These are phyloP conservation scores for Hortaea sp. DNA, from an alignment of 2,329 filamentous ascomycete species.

Conservation along the genomic window DNA sequence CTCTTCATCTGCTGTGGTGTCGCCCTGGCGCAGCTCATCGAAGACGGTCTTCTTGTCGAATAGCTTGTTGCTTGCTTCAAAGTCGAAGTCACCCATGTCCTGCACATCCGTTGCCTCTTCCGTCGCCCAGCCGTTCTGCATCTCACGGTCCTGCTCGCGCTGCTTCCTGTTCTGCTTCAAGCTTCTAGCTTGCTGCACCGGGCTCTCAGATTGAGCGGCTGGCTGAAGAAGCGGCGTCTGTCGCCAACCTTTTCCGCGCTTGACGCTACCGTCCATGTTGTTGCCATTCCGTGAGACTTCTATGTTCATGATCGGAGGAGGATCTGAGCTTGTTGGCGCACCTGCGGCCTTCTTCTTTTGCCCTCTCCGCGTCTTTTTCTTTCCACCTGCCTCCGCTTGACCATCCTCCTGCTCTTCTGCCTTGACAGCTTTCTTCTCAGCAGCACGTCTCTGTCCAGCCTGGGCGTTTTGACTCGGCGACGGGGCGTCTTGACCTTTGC, in stretches of 20 bases:
- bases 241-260: slow-evolving; percentile 55
- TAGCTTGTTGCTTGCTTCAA: slow-evolving; percentile 77
- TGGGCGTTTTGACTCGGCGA: slow-evolving; percentile 8
- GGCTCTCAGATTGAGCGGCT: slow-evolving; percentile 35
- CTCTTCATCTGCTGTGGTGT: slow-evolving; percentile 78
- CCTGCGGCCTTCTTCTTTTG: slow-evolving; percentile 29
- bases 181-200: slow-evolving; percentile 7
- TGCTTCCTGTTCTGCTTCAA: slow-evolving; percentile 34
- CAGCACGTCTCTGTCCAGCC: slow-evolving; percentile 2
- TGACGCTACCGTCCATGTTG: slow-evolving; percentile 27
- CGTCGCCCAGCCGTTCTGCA: slow-evolving; percentile 76
- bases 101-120: slow-evolving; percentile 93
- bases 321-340: slow-evolving; percentile 11
- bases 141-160: slow-evolving; percentile 36
- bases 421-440: background rate
- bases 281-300: slow-evolving; percentile 28
- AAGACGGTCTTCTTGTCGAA: slow-evolving; percentile 93
- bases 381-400: slow-evolving; percentile 25
- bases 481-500: background rate
- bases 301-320: slow-evolving; percentile 22
- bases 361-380: slow-evolving; percentile 37
- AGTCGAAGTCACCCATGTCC: slow-evolving; percentile 91
- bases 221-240: slow-evolving; percentile 59
- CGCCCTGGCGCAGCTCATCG: slow-evolving; percentile 80
- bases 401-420: background rate